Conservation (phyloP, 2,329 filamentous ascomycete species). For the Scleromitrula shiraiana region DNA sequence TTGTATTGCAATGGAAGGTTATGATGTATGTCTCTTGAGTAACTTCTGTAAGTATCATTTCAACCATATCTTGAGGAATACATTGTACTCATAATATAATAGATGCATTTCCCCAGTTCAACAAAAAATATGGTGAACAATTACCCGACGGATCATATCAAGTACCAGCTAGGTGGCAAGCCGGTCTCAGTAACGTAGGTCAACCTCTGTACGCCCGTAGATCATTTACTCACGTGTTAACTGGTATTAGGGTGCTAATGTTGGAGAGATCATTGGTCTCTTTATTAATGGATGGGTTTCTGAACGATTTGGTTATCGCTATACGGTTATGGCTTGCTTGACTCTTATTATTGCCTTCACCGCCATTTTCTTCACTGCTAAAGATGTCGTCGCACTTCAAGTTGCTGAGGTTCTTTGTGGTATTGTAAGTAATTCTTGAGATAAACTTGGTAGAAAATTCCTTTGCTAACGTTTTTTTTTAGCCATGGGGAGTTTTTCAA, state of each 20-base stretch:
- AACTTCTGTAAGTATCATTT: conserved; percentile 29
- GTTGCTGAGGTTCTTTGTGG: conserved; percentile 42
- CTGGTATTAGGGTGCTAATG: conserved; percentile 17
- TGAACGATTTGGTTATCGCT: conserved; percentile 36
- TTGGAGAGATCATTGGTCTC: conserved; percentile 37
- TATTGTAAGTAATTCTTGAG: conserved; percentile 11
- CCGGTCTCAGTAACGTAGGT: conserved; percentile 23
- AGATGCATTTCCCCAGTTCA: conserved; percentile 28
- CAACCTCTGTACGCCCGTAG: not conserved
- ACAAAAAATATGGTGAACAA: conserved; percentile 27
- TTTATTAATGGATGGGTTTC: conserved; percentile 40
- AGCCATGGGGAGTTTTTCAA: conserved; percentile 38
- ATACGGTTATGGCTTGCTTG: conserved; percentile 25
- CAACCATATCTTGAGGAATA: not conserved
- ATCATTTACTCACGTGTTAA: not conserved
- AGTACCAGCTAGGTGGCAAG: conserved; percentile 28
- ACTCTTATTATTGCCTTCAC: conserved; percentile 35
- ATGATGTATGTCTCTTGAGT: conserved; percentile 31
- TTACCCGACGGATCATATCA: conserved; percentile 12
- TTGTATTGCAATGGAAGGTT: conserved; percentile 36
- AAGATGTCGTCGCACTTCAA: conserved; percentile 37
- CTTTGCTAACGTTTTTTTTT: conserved; percentile 7
- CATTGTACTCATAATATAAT: conserved; percentile 25
- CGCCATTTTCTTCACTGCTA: conserved; percentile 43
- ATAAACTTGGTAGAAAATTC: not conserved